Percentiles rank a stretch among this genome's conserved stretches.
Conservation (phyloP, 1,284 basidiomycete genomes). For the Austropuccinia psidii region DNA sequence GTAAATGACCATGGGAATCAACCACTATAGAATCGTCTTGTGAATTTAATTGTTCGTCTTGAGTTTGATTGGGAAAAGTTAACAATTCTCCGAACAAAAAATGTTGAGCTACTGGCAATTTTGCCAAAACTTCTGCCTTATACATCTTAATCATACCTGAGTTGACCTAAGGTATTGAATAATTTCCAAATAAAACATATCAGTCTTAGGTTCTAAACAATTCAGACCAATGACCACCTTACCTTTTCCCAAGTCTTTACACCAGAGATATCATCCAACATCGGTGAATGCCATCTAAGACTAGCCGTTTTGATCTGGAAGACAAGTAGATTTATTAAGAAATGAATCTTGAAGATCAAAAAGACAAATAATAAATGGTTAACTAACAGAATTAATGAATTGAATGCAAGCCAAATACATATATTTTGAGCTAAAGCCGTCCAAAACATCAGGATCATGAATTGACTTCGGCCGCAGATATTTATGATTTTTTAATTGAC, state of each 20-base stretch:
- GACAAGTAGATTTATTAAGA: background rate
- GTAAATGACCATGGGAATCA: slow-evolving; percentile 59
- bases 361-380: background rate
- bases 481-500: slow-evolving; percentile 79
- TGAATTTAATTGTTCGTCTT: slow-evolving; percentile 49
- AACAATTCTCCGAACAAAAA: slow-evolving; percentile 86
- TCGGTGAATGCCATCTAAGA: slow-evolving; percentile 94
- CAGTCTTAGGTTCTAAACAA: background rate
- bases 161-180: slow-evolving; percentile 96
- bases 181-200: slow-evolving; percentile 53
- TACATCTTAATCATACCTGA: slow-evolving; percentile 99
- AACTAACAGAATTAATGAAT: slow-evolving; percentile 84
- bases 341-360: background rate
- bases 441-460: slow-evolving; percentile 83
- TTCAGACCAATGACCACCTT: background rate
- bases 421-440: slow-evolving; percentile 83
- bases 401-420: slow-evolving; percentile 96
- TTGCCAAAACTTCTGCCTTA: slow-evolving; percentile 83
- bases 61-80: slow-evolving; percentile 56
- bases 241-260: slow-evolving; percentile 50
- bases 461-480: slow-evolving; percentile 86
- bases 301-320: slow-evolving; percentile 85
- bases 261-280: slow-evolving; percentile 95
- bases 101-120: slow-evolving; percentile 93
- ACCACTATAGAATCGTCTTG: slow-evolving; percentile 48